phyloP scores from a whole-genome alignment of 1,284 basidiomycete genomes.

The Sporisorium scitamineum region DNA sequence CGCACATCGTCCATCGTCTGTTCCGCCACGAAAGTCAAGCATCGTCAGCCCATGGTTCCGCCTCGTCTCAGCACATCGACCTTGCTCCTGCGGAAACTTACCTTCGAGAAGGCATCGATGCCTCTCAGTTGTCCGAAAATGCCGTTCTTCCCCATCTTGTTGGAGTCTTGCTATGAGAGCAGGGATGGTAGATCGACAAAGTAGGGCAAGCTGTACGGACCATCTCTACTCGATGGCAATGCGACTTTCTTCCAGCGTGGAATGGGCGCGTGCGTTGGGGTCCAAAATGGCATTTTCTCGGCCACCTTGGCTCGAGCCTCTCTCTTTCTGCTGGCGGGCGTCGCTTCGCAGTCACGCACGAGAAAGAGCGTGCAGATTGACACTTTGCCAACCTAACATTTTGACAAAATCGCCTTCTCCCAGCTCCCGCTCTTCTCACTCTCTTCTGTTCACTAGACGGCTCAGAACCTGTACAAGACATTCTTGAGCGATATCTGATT shows the following conservation, averaged over 20 bases:
- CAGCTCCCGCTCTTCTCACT: background rate
- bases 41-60: slow-evolving; percentile 5
- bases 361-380: background rate
- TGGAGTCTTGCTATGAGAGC: background rate
- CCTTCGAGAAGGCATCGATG: slow-evolving; percentile 98
- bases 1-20: slow-evolving; percentile 69
- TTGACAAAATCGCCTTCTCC: background rate
- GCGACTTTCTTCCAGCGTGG: slow-evolving; percentile 39
- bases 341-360: background rate
- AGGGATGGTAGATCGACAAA: background rate
- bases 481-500: background rate
- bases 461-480: background rate
- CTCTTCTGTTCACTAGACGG: background rate
- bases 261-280: slow-evolving; percentile 32
- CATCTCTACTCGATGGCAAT: background rate
- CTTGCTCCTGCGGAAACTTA: slow-evolving; percentile 70
- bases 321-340: background rate
- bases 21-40: background rate
- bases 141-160: slow-evolving; percentile 57
- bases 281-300: slow-evolving; percentile 1
- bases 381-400: background rate
- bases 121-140: slow-evolving; percentile 65
- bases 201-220: background rate
- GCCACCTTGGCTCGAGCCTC: slow-evolving; percentile 1
- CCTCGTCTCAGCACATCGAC: background rate